Evolutionary conservation across 164 flowering plant genomes (phyloP).

Genomic region (Stephania yunnanensis): DNA sequence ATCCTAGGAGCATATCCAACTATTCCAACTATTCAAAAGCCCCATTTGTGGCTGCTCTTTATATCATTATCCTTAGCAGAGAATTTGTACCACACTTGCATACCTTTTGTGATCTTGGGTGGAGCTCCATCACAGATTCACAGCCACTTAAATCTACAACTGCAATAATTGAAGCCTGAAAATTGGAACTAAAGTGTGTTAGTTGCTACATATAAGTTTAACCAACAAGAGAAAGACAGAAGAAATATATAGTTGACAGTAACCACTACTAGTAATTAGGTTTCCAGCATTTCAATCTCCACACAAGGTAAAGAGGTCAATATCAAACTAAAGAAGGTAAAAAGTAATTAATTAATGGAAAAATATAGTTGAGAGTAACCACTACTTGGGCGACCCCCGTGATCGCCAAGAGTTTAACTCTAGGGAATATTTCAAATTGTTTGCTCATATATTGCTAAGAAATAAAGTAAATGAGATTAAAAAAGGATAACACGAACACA

Average conservation of each 20-base stretch:
- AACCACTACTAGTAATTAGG: neutral
- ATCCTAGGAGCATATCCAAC: slow-evolving; percentile 13
- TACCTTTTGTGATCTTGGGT: neutral
- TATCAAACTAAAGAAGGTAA: neutral
- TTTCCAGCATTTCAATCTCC: neutral
- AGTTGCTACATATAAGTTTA: neutral
- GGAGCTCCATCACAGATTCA: neutral
- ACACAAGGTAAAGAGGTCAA: neutral
- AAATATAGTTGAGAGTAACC: no score
- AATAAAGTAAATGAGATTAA: no score
- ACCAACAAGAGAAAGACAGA: neutral
- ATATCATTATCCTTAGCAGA: slow-evolving; percentile 3
- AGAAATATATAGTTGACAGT: neutral
- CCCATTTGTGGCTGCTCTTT: slow-evolving; percentile 13
- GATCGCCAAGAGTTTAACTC: no score
- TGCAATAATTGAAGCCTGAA: neutral
- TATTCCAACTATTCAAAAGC: slow-evolving; percentile 3
- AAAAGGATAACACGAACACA: no score
- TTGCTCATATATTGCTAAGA: no score
- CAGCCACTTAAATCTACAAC: neutral
- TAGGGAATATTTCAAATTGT: no score
- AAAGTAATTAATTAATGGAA: neutral
- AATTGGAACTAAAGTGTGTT: neutral
- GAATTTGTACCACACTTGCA: slow-evolving; percentile 14
- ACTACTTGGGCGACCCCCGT: no score